Conservation (phyloP, 495 filamentous ascomycete genomes). For the Durotheca rogersii region DNA sequence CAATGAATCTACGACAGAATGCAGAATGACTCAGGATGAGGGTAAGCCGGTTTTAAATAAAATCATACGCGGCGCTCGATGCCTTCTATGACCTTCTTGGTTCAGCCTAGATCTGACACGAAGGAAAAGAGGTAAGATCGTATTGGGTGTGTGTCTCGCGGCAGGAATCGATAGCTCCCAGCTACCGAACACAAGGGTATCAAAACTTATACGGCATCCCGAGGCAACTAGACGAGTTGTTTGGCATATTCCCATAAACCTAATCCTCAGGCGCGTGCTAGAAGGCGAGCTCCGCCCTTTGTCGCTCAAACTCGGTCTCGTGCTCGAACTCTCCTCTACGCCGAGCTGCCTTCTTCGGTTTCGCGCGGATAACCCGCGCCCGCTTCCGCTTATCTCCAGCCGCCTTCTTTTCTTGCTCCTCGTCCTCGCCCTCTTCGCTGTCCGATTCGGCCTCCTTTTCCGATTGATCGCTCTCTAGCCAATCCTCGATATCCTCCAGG, state of each 20-base stretch:
- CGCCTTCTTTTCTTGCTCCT: conserved; percentile 45
- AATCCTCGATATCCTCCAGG: conserved; percentile 51
- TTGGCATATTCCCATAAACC: no score
- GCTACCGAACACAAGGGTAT: conserved; percentile 11
- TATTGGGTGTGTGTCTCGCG: no score
- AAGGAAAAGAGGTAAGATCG: no score
- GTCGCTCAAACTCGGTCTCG: conserved; percentile 57
- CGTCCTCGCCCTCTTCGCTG: conserved; percentile 52
- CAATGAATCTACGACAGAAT: background rate
- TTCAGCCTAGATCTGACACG: no score
- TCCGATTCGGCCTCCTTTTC: conserved; percentile 50
- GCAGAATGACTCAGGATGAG: background rate
- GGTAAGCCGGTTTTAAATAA: no score
- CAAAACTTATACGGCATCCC: conserved; percentile 2
- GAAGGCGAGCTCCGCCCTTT: conserved; percentile 43
- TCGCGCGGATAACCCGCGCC: conserved; percentile 52
- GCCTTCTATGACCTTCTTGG: no score
- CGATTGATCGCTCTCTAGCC: conserved; percentile 52
- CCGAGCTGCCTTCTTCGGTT: conserved; percentile 64
- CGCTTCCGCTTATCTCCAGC: conserved; percentile 69
- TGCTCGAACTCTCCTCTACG: conserved; percentile 68
- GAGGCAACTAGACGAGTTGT: background rate
- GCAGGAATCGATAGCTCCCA: background rate
- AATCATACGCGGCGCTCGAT: no score
- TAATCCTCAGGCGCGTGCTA: conserved; percentile 24